Base-by-base conservation (phyloP, 2,329 filamentous ascomycete genomes). In the Apiospora malaysiana region DNA sequence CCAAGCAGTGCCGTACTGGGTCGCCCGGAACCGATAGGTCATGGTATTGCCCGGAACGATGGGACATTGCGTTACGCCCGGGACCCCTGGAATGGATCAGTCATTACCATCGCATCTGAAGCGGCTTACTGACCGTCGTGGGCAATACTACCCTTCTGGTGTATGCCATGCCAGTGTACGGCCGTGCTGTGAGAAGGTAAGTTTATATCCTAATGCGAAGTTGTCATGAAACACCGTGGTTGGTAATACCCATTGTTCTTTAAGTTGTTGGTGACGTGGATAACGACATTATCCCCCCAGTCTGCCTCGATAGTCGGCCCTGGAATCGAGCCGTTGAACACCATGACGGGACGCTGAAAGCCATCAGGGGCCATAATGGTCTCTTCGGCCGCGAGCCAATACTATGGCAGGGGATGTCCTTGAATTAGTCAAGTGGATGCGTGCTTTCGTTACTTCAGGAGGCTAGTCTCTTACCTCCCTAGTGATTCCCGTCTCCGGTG, bases 121-220 rank as follows among this genome's bases (percentile, higher is more conserved):
- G 5, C 25, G 49, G 18, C 27, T 4, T 56, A 27, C 49, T 21
- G 5, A 56, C 90, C 90, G 73, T 91, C 90, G 68, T 86, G 81
- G 70, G 86, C 81, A 73, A 84, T 85, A 68, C 82, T 86, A 75
- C 84, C 80, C 70, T 84, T 80, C 76, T 91, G 88, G 8, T 87
- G 85, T 45, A 92, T 80, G 23, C 89, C 90, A 75, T 92, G 89
- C 82, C 86, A 91, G 75, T 92, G 90, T 40, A 91, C 86, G 14
- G 83, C 84, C 9, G 88, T 91, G 56, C 89, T 88, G 73, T 91
- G 73, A 73, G 72, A 83, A 80, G 79, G 79, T 85, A 70, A 65
- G 91, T n/a, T n/a, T n/a, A n/a, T n/a, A n/a, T n/a, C n/a, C n/a
- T n/a, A n/a, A n/a, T n/a, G n/a, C n/a, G n/a, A n/a, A n/a, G n/a